phyloP scores from a whole-genome alignment of 2,329 filamentous ascomycete genomes.

The Microdochium bolleyi region DNA sequence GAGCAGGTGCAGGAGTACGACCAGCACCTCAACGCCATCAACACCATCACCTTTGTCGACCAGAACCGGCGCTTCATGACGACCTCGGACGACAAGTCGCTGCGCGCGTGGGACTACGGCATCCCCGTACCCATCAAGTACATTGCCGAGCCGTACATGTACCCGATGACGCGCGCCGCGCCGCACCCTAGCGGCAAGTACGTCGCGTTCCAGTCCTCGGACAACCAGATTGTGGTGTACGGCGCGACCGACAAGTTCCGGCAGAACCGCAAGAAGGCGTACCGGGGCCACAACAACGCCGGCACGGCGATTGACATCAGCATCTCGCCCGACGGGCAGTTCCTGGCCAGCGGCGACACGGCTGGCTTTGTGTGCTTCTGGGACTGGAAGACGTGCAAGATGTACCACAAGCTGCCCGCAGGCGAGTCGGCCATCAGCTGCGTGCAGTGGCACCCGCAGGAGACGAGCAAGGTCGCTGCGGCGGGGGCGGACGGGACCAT shows the following conservation, averaged over 20 bases:
- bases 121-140: conserved; percentile 98
- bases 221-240: conserved; percentile 97
- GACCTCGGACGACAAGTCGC: conserved; percentile 92
- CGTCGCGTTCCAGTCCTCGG: conserved; percentile 84
- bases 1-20: conserved; percentile 95
- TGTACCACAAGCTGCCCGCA: conserved; percentile 93
- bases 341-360: conserved; percentile 79
- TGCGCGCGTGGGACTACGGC: conserved; percentile 96
- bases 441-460: conserved; percentile 93
- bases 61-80: conserved; percentile 94
- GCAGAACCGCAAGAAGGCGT: conserved; percentile 95
- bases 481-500: conserved; percentile 85
- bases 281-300: conserved; percentile 91
- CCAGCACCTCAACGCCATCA: conserved; percentile 94
- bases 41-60: conserved; percentile 95
- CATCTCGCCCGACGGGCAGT: conserved; percentile 85
- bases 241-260: conserved; percentile 91
- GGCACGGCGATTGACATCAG: conserved; percentile 88
- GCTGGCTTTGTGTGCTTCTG: conserved; percentile 91
- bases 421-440: conserved; percentile 77
- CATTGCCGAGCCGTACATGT: conserved; percentile 97
- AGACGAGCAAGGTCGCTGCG: conserved; percentile 87
- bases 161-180: conserved; percentile 80
- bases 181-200: conserved; percentile 88
- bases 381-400: conserved; percentile 99